phyloP scores from a whole-genome alignment of 2,329 filamentous ascomycete species.

The Clarireedia monteithiana region DNA sequence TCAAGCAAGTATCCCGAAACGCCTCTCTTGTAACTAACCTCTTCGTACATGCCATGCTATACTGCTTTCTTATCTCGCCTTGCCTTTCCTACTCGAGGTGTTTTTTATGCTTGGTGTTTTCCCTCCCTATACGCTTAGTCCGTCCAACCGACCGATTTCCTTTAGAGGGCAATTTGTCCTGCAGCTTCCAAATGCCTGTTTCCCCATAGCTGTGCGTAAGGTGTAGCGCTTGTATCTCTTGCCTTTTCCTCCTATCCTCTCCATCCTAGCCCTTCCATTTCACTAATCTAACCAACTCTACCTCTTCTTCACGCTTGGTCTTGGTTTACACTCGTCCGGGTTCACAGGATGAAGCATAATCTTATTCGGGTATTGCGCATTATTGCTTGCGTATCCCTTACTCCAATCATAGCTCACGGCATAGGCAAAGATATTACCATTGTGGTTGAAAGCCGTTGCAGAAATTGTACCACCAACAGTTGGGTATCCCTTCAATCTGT shows the following conservation, averaged over 20 bases:
- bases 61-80: neutral
- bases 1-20: slow-evolving; percentile 4
- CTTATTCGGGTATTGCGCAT: slow-evolving; percentile 64
- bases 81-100: neutral
- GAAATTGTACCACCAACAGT: slow-evolving; percentile 80
- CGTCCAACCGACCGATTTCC: neutral
- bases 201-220: neutral
- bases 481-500: slow-evolving; percentile 83
- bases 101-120: neutral
- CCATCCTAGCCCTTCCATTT: neutral
- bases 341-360: slow-evolving; percentile 76
- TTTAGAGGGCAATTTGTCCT: neutral
- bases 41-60: neutral
- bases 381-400: slow-evolving; percentile 88
- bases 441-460: slow-evolving; percentile 83
- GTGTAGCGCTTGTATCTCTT: neutral
- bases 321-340: slow-evolving; percentile 55
- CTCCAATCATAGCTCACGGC: slow-evolving; percentile 97
- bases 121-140: neutral
- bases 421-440: slow-evolving; percentile 77
- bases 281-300: slow-evolving; percentile 12
- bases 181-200: neutral
- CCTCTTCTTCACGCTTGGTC: slow-evolving; percentile 32
- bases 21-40: neutral
- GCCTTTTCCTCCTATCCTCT: neutral